Percentiles rank a stretch among this genome's conserved stretches.
phyloP scores from a whole-genome alignment of 2,329 filamentous ascomycete genomes.

The Macrophomina tecta region DNA sequence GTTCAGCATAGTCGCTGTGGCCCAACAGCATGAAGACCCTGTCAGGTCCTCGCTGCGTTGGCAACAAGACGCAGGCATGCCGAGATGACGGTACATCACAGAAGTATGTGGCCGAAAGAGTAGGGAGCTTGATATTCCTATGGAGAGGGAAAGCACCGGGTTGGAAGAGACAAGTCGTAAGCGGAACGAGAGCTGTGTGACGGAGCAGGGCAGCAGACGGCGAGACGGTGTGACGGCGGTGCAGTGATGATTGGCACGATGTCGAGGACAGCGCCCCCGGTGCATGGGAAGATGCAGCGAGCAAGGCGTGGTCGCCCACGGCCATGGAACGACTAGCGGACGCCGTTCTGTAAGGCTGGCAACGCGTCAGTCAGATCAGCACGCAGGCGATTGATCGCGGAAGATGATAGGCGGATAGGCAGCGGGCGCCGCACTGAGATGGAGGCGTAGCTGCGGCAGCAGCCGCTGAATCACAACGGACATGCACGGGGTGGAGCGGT shows the following conservation, averaged over 20 bases:
- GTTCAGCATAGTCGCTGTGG: neutral
- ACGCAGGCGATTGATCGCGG: neutral
- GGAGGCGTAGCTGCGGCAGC: constrained; percentile 12
- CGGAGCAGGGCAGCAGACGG: neutral
- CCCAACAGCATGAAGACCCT: neutral
- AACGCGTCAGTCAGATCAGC: neutral
- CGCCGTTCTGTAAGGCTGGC: constrained; percentile 4
- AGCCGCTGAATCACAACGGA: constrained; percentile 15
- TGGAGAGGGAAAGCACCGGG: neutral
- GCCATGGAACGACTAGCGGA: constrained; percentile 7
- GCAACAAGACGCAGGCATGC: neutral
- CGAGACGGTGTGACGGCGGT: constrained; percentile 1
- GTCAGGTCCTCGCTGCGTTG: neutral
- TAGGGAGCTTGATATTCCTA: neutral
- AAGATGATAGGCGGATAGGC: neutral
- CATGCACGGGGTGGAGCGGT: constrained; percentile 1
- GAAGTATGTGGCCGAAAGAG: neutral
- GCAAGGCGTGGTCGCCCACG: neutral
- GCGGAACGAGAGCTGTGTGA: constrained; percentile 3
- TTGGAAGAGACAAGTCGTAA: neutral
- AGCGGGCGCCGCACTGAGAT: neutral
- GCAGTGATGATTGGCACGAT: neutral
- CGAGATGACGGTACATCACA: neutral
- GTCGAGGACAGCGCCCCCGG: neutral
- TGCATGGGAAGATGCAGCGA: constrained; percentile 14